Evolutionary conservation across 805 yeast genomes (phyloP), one percentile per base, ranked within the genome.

Genomic region (Lipomyces sp.): DNA sequence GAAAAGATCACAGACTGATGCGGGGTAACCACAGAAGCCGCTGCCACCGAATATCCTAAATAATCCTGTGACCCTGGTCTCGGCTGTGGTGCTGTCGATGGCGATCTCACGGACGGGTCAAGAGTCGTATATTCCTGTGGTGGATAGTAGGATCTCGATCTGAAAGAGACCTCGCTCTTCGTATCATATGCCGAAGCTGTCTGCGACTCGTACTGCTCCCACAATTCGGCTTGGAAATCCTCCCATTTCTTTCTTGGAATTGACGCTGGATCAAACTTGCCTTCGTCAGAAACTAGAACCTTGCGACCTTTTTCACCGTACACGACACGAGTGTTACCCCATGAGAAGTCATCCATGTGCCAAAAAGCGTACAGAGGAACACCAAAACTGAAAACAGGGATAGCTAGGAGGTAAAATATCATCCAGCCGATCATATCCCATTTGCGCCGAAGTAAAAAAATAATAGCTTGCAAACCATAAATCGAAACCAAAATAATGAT

Each of bases 271-370:
- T 86, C 89, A 69, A 84, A 86, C 42, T 77, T 78, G 64, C 88
- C 89, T 67, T 81, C 87, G 42, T 70, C 77, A 7, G 77, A 79
- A 56, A 81, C 77, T 64, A 85, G 82, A 51, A 79, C 79, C 65
- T 83, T 82, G 74, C 83, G 82, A 42, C 84, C 82, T 67, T 79
- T 79, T 59, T 79, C 88, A 30, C 87, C 88, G 10, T 79, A 79
- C 34, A 86, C 85, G 54, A 83, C 79, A 74, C 89, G 82, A 18
- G 89, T 86, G 72, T 83, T 86, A 71, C 89, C 89, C 89, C 89
- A 86, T 69, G 86, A 82, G 78, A 86, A 86, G 76, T 86, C 89
- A 72, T 86, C 89, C 81, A 86, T 86, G 73, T 84, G 81, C 89
- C 89, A 86, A 77, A 80, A 86, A 0, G 89, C 80, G 73, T 86